These are phyloP conservation scores for Dioszegia aurantiaca DNA, from an alignment of 768 basidiomycete genomes.

Conservation along the genomic window DNA sequence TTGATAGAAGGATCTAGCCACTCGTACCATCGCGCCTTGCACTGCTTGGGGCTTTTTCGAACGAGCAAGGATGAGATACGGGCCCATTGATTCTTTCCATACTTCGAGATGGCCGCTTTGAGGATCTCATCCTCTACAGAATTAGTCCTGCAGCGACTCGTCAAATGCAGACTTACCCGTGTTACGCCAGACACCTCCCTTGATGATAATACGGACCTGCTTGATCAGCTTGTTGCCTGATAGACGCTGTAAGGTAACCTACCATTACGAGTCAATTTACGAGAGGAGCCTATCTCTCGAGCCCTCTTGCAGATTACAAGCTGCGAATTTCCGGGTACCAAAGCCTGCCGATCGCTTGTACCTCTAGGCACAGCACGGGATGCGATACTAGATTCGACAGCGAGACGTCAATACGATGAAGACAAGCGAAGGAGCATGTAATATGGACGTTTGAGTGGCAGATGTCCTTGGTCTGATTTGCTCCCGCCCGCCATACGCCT, in stretches of 20 bases:
- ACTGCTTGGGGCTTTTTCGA: slow-evolving; percentile 98
- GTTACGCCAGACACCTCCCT: slow-evolving; percentile 53
- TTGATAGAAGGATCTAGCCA: slow-evolving; percentile 99
- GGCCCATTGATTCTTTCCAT: slow-evolving; percentile 64
- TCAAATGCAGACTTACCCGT: slow-evolving; percentile 26
- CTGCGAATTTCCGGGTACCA: no score
- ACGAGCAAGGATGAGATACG: slow-evolving; percentile 96
- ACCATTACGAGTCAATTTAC: slow-evolving; percentile 11
- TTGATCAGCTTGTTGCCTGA: not conserved
- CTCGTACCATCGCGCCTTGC: slow-evolving; percentile 91
- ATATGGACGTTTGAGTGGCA: no score
- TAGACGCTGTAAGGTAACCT: not conserved
- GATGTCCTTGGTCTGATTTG: no score
- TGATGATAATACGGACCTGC: slow-evolving; percentile 53
- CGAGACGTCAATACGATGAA: no score
- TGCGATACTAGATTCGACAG: no score
- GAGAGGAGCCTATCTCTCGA: no score
- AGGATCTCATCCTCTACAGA: slow-evolving; percentile 78
- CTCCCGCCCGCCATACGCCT: no score
- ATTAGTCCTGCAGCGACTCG: not conserved
- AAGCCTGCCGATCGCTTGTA: no score
- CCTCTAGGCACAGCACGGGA: no score
- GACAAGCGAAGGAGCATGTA: no score
- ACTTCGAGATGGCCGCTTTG: slow-evolving; percentile 81
- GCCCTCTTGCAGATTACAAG: no score